Base-by-base conservation (phyloP, 768 basidiomycete species). In the Mrakia frigida region DNA sequence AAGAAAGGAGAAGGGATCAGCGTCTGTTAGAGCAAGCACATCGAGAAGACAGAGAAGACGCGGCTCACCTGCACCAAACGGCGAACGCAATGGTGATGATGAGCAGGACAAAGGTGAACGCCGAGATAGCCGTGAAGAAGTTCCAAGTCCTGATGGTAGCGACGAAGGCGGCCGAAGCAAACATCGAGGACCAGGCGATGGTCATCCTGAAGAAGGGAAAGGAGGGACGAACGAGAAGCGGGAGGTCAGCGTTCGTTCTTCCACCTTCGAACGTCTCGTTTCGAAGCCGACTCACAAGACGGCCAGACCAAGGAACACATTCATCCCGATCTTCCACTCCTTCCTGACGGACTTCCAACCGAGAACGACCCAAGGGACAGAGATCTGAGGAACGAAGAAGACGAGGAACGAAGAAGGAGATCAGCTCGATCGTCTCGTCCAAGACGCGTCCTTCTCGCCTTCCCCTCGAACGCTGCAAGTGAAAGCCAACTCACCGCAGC, bases 321-420 rank as follows among this genome's bases (percentile, higher is more conserved):
- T 77, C 87, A 89, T 91, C 23, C 85, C 86, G 14, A 86, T 75
- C 77, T 86, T 87, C 74, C 86, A 84, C 83, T 93, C 92, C 70
- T 86, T 87, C 53, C 91, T 89, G 70, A 90, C 88, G 46, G 89
- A 87, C 80, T 90, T 88, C 91, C 91, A 93, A 25, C 92, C 92
- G 88, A 43, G 53, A 7, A 28, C 63, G 71, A 73, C 50, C 25
- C 41, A 31, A 50, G 50, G 77, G 67, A 65, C 73, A 31, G 50
- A 53, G 16, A 53, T 14, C 50, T 43, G 70, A 78, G 13, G 9
- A 50, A 39, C 43, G 53, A 56, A 23, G n/a, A n/a, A n/a, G n/a
- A 11, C 53, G 53, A 56, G 25, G 11, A 3, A n/a, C 6, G 18
- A 18, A 11, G 21, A 56, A 9, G 2, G 11, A 56, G 25, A n/a